A percentile compares a stretch with the other conserved stretches of the same genome.
Conservation (phyloP, 495 filamentous ascomycete genomes). For the Corynascus novoguineensis region DNA sequence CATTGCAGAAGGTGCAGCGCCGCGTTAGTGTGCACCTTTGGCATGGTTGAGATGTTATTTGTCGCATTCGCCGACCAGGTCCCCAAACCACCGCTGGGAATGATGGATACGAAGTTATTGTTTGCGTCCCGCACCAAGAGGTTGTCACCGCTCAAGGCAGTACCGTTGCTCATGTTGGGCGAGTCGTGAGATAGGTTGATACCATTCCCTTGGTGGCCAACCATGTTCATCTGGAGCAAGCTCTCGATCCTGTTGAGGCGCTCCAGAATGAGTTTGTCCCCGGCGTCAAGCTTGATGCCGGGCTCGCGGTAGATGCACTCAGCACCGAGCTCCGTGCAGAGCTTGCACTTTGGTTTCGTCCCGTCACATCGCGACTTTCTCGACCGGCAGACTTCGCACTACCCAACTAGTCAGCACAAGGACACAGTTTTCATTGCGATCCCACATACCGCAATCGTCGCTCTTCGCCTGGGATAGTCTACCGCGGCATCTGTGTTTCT, state of each 20-base stretch:
- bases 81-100: conserved; percentile 60
- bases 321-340: conserved; percentile 74
- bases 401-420: conserved; percentile 27
- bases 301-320: conserved; percentile 82
- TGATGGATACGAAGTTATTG: conserved; percentile 50
- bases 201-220: conserved; percentile 41
- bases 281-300: conserved; percentile 80
- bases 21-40: conserved; percentile 73
- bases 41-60: conserved; percentile 76
- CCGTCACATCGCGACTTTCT: conserved; percentile 81
- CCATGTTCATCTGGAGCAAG: conserved; percentile 61
- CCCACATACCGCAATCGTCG: conserved; percentile 64
- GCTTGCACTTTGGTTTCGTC: conserved; percentile 74
- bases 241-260: conserved; percentile 70
- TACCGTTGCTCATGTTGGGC: conserved; percentile 65
- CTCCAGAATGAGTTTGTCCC: conserved; percentile 78
- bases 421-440: conserved; percentile 1
- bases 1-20: conserved; percentile 73
- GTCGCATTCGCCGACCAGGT: conserved; percentile 60
- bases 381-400: conserved; percentile 82
- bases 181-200: conserved; percentile 49
- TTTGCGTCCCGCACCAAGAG: conserved; percentile 41
- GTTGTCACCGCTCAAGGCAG: conserved; percentile 61
- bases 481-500: conserved; percentile 60
- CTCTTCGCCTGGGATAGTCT: conserved; percentile 63